phyloP scores from a whole-genome alignment of 129 eudicot species.

The Erigeron canadensis region DNA sequence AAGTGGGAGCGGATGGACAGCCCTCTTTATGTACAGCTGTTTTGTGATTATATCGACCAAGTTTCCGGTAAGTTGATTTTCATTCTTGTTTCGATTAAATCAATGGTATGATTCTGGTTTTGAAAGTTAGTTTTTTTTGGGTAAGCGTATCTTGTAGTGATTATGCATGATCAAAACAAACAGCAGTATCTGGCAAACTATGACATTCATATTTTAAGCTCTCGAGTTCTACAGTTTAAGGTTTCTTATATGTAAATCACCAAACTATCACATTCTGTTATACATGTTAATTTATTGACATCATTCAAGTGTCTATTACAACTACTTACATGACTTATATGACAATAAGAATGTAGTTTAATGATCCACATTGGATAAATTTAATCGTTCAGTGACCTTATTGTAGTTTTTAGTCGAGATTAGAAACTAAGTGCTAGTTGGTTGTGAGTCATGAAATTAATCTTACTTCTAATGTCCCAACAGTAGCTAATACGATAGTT shows the following conservation, averaged over 20 bases:
- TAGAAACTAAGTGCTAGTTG: neutral
- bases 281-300: neutral
- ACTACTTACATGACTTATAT: neutral
- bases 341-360: neutral
- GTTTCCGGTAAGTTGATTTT: conserved; percentile 3
- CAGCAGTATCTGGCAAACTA: neutral
- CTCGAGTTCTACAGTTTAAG: neutral
- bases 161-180: neutral
- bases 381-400: neutral
- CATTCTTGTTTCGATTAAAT: neutral
- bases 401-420: too few species aligned
- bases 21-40: neutral
- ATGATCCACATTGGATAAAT: neutral
- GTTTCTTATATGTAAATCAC: neutral
- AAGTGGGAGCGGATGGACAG: conserved; percentile 4
- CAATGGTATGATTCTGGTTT: neutral
- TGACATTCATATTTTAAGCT: neutral
- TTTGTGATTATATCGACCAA: neutral
- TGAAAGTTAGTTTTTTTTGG: neutral
- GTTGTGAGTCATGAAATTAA: neutral
- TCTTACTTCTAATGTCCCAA: neutral
- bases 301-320: neutral
- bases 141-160: neutral
- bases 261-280: neutral
- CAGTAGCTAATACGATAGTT: neutral